Evolutionary conservation across 305 asterid species (phyloP), one percentile per base, ranked within the genome.

Genomic region (Solanum hybrid): DNA sequence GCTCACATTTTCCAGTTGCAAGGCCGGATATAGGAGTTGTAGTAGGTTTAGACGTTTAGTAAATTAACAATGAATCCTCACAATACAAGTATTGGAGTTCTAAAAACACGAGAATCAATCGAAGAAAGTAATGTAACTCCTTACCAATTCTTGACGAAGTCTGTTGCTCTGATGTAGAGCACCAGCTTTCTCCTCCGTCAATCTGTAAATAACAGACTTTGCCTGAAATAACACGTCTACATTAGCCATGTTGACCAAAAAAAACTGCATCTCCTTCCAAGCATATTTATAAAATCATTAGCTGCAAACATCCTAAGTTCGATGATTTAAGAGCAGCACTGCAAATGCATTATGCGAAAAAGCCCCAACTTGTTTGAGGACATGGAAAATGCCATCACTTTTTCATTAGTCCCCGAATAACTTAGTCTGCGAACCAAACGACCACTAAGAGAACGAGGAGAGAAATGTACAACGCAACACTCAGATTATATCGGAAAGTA

Each of bases 91-190:
- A 1, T 57, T 82, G 61, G 51, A 89, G 42, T 3, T 24, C 9
- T 35, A 1, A 33, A 12, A 4, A 75, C 33, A 34, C 24, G 77
- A 28, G 51, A 76, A 46, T 26, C 37, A 61, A 64, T 40, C 33
- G 57, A 78, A 85, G 71, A 26, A 39, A 22, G 34, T 36, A 16
- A 40, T 78, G 73, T 73, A 86, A 87, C 42, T 28, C 80, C 96
- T 90, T 90, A 96, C 98, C 98, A 95, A 57, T 89, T 96, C 97
- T 90, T 93, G 96, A 89, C 95, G 96, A 92, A 95, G 95, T 90
- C 90, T 94, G 90, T 87, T 92, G 26, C 92, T 91, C 33, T 90
- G 95, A 86, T 95, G 96, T 91, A 91, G 67, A 69, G 97, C 98
- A 86, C 93, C 93, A 87, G 93, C 89, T 90, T 95, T 95, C 92